phyloP scores from a whole-genome alignment of 495 filamentous ascomycete genomes.

The Talaromyces ruber region DNA sequence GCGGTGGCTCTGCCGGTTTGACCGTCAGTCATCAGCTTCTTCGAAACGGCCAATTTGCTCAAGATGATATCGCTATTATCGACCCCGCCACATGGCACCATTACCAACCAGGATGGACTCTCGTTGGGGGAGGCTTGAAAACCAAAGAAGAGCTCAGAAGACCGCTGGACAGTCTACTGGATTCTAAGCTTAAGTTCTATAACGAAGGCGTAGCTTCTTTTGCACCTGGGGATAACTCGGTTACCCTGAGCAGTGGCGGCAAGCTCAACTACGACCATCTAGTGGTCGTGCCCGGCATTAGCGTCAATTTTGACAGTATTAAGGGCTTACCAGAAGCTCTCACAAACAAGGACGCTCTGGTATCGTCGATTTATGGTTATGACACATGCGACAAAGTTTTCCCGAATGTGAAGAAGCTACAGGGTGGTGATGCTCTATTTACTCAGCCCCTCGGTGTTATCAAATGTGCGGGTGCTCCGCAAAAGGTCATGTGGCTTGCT shows the following conservation, averaged over 20 bases:
- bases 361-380: conserved; percentile 60
- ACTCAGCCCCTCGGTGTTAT: conserved; percentile 57
- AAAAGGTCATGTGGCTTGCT: conserved; percentile 66
- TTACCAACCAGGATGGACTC: conserved; percentile 66
- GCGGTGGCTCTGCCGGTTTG: conserved; percentile 54
- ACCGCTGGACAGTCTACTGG: conserved; percentile 43
- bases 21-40: conserved; percentile 57
- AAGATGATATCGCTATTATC: conserved; percentile 58
- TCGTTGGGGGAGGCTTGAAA: conserved; percentile 59
- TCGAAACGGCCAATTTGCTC: conserved; percentile 40
- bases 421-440: conserved; percentile 55
- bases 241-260: conserved; percentile 50
- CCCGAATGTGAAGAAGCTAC: conserved; percentile 42
- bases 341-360: conserved; percentile 41
- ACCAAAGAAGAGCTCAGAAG: conserved; percentile 43
- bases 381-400: conserved; percentile 52
- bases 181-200: conserved; percentile 56
- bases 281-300: conserved; percentile 55
- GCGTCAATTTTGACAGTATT: conserved; percentile 44
- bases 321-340: conserved; percentile 55
- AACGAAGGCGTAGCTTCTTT: conserved; percentile 42
- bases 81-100: conserved; percentile 58
- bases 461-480: conserved; percentile 63
- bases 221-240: conserved; percentile 45
- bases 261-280: conserved; percentile 56